Evolutionary conservation across 345 rosid genomes (phyloP).

Genomic region (Raphanus raphanistrum): DNA sequence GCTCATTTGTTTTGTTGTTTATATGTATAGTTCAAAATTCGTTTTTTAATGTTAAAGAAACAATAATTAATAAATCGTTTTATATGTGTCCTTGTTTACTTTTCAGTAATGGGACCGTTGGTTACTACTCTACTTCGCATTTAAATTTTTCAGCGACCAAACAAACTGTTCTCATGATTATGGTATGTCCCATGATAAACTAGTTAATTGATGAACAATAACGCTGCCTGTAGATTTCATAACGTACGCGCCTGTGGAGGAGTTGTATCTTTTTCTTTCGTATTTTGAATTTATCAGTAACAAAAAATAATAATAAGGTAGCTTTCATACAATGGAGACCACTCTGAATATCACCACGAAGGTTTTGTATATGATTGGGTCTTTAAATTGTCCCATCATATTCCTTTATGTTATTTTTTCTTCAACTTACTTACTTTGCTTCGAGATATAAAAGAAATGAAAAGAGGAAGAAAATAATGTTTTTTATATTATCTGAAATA

Average conservation of each 20-base stretch:
- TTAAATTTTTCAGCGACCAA: neutral
- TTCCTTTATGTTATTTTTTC: neutral
- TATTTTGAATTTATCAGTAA: neutral
- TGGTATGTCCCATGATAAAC: conserved; percentile 6
- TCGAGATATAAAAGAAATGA: neutral
- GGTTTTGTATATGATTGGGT: conserved; percentile 6
- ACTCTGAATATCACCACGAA: conserved; percentile 22
- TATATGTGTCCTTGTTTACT: neutral
- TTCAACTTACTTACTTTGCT: neutral
- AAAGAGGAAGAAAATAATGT: neutral
- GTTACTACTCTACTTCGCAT: neutral
- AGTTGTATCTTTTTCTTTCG: conserved; percentile 2
- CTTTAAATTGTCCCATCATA: conserved; percentile 32
- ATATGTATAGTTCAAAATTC: neutral
- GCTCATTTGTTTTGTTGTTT: conserved; percentile 4
- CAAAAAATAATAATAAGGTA: neutral
- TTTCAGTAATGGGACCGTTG: conserved; percentile 8
- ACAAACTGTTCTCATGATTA: neutral
- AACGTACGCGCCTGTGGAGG: conserved; percentile 6
- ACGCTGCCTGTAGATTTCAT: conserved; percentile 1
- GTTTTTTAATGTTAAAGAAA: neutral
- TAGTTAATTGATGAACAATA: neutral
- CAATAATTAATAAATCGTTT: neutral
- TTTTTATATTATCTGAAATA: neutral
- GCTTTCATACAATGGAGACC: conserved; percentile 28